A percentile compares a stretch with the other conserved stretches of the same genome.
phyloP scores from a whole-genome alignment of 2,329 filamentous ascomycete genomes.

The Aspergillus piperis region DNA sequence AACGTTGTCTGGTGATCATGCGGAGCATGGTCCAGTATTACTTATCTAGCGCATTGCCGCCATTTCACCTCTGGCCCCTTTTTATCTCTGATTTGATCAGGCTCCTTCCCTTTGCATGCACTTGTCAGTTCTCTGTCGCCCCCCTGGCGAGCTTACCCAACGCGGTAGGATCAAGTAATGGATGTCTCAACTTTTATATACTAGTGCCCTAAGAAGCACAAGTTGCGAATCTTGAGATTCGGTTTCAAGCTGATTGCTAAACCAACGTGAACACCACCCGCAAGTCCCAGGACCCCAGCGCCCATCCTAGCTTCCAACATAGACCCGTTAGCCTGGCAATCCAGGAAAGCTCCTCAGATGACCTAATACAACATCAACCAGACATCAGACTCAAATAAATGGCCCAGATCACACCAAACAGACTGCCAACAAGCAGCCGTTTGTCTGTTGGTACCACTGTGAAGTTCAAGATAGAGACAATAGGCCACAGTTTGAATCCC shows the following conservation, averaged over 20 bases:
- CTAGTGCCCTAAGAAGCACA: background rate
- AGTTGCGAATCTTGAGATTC: background rate
- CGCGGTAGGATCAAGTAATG: too few relatives aligned
- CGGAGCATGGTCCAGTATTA: background rate
- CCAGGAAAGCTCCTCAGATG: background rate
- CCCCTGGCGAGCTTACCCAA: background rate
- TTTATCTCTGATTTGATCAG: background rate
- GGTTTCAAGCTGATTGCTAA: background rate
- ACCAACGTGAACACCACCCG: background rate
- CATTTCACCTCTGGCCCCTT: background rate
- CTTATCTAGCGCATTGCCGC: background rate
- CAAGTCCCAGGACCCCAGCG: too few relatives aligned
- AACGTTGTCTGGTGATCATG: background rate
- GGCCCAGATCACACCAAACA: slow-evolving; percentile 43
- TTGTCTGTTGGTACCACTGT: slow-evolving; percentile 39
- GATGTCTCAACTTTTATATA: background rate
- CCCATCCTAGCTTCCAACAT: background rate
- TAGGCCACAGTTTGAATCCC: slow-evolving; percentile 43
- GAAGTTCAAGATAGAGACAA: slow-evolving; percentile 43
- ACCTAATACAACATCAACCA: slow-evolving; percentile 13
- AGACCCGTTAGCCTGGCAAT: background rate
- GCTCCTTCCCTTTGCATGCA: background rate
- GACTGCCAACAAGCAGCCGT: slow-evolving; percentile 36
- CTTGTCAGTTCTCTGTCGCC: background rate
- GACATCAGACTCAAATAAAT: slow-evolving; percentile 42